Evolutionary conservation across 306 rosid species (phyloP).

Genomic region (Quercus bicolor): DNA sequence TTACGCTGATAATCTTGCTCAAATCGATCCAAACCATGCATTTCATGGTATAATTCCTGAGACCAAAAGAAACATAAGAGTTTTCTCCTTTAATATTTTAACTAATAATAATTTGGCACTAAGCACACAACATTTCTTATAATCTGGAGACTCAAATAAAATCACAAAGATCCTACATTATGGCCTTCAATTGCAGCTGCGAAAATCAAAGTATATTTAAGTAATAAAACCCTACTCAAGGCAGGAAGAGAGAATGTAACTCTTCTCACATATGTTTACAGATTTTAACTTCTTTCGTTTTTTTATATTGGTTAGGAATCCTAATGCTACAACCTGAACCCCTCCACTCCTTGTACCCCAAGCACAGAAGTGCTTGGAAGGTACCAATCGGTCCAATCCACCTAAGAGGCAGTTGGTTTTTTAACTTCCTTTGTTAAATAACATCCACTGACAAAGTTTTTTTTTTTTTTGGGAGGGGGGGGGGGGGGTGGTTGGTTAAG

Average conservation of each 20-base stretch:
- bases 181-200: neutral
- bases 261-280: neutral
- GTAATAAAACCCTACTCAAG: neutral
- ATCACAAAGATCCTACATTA: neutral
- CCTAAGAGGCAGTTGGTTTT: too few relatives aligned
- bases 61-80: constrained; percentile 11
- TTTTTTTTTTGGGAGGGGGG: too few relatives aligned
- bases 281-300: neutral
- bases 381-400: too few relatives aligned
- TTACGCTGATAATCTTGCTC: constrained; percentile 65
- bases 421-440: too few relatives aligned
- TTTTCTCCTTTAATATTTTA: neutral
- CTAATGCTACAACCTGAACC: too few relatives aligned
- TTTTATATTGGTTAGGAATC: too few relatives aligned
- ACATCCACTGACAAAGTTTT: too few relatives aligned
- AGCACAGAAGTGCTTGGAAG: too few relatives aligned
- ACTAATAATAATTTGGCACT: neutral
- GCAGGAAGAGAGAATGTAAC: neutral
- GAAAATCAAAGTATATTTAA: neutral
- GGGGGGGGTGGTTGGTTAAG: too few relatives aligned
- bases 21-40: constrained; percentile 70
- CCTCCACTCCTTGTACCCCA: too few relatives aligned
- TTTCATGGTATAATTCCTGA: constrained; percentile 85
- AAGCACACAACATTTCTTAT: neutral
- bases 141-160: neutral